Conservation (phyloP, 192 early-diverging fungal genomes). For the Rhizophagus sp. region DNA sequence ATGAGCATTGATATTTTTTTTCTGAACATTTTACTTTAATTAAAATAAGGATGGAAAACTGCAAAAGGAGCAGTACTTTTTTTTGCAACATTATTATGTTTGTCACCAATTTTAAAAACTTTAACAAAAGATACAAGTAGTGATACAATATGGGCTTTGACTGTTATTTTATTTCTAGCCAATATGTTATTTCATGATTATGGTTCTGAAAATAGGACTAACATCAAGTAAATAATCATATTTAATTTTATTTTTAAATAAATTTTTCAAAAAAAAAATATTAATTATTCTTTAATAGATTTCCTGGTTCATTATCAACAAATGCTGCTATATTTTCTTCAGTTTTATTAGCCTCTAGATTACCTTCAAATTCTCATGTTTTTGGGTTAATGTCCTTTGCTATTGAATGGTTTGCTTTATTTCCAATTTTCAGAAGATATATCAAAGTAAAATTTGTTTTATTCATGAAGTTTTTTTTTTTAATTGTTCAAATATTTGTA, state of each 20-base stretch:
- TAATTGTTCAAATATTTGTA: neutral
- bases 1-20: too few species aligned
- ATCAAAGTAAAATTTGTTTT: constrained; percentile 53
- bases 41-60: constrained; percentile 44
- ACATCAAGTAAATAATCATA: constrained; percentile 47
- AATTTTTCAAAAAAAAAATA: constrained; percentile 4
- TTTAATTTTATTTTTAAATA: too few species aligned
- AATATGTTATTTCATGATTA: constrained; percentile 95
- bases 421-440: constrained; percentile 87
- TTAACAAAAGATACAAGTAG: constrained; percentile 86
- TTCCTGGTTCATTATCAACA: constrained; percentile 94
- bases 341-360: constrained; percentile 85
- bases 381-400: constrained; percentile 87
- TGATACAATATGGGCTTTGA: constrained; percentile 94
- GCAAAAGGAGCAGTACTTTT: constrained; percentile 71
- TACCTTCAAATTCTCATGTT: constrained; percentile 81
- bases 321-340: constrained; percentile 96
- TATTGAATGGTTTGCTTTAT: constrained; percentile 91
- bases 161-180: constrained; percentile 76
- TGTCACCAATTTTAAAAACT: constrained; percentile 90
- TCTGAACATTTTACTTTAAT: neutral
- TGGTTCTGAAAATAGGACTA: constrained; percentile 45
- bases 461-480: neutral
- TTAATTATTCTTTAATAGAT: constrained; percentile 53
- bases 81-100: constrained; percentile 72